These are phyloP conservation scores for Choiromyces venosus DNA, from an alignment of 495 filamentous ascomycete genomes.

Conservation along the genomic window DNA sequence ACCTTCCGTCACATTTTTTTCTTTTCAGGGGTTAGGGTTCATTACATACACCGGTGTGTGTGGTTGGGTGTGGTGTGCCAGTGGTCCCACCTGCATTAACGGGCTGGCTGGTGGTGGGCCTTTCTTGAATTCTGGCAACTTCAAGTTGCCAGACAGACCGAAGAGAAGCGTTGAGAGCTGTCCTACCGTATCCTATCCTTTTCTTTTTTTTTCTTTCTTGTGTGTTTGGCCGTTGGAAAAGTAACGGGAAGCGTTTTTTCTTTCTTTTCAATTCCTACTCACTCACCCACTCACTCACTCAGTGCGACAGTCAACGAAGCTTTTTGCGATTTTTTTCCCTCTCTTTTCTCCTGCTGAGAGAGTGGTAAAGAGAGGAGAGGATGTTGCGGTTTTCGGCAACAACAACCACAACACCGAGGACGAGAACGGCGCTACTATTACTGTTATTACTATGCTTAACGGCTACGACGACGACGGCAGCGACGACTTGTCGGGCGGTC, in stretches of 20 bases:
- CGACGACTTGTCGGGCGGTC: slow-evolving; percentile 56
- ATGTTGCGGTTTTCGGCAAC: neutral
- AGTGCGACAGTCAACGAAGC: neutral
- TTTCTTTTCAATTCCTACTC: neutral
- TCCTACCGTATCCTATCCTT: neutral
- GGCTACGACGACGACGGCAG: neutral
- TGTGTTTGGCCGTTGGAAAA: neutral
- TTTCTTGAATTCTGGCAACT: neutral
- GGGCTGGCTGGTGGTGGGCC: too few relatives aligned
- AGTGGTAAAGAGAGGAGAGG: too few relatives aligned
- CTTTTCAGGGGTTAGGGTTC: neutral
- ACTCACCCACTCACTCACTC: neutral
- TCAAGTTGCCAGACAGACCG: too few relatives aligned
- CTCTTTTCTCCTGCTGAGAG: neutral
- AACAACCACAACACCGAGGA: neutral
- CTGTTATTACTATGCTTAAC: neutral
- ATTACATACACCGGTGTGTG: too few relatives aligned
- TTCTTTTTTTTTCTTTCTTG: neutral
- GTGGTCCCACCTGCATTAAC: neutral
- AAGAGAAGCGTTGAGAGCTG: too few relatives aligned
- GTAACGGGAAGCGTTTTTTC: neutral
- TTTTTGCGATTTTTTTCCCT: neutral
- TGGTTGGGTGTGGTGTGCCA: too few relatives aligned
- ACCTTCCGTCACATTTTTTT: neutral
- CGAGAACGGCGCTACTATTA: neutral